These are phyloP conservation scores for Sambucus nigra DNA, from an alignment of 129 eudicot species.

Conservation along the genomic window DNA sequence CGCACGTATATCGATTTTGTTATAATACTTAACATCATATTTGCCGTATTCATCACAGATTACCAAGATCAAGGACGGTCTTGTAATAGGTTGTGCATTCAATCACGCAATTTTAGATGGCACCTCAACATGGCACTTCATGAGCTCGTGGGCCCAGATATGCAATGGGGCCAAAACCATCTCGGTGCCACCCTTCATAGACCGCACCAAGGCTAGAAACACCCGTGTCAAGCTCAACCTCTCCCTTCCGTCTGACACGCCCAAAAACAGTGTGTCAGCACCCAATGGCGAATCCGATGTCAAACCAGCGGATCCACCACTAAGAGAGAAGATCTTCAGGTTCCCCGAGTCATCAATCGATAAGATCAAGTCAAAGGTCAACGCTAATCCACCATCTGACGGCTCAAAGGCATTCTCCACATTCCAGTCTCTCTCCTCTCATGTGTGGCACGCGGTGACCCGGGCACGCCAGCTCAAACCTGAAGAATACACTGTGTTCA, in stretches of 20 bases:
- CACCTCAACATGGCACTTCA: conserved; percentile 97
- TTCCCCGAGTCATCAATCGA: conserved; percentile 79
- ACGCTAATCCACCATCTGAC: conserved; percentile 31
- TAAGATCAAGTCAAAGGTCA: conserved; percentile 49
- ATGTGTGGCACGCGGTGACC: conserved; percentile 87
- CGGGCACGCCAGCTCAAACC: conserved; percentile 78
- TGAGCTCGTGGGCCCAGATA: conserved; percentile 92
- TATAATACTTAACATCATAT: too few species aligned
- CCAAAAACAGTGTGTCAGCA: conserved; percentile 25
- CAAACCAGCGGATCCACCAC: conserved; percentile 22
- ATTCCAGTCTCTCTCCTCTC: conserved; percentile 86
- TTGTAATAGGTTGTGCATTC: conserved; percentile 82
- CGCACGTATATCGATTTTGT: too few species aligned
- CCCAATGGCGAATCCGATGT: conserved; percentile 20
- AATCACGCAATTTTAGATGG: conserved; percentile 93
- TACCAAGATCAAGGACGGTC: conserved; percentile 88
- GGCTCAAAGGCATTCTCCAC: conserved; percentile 77
- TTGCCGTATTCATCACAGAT: too few species aligned
- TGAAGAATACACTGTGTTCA: conserved; percentile 81
- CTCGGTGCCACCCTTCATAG: conserved; percentile 63
- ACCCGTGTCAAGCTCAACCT: conserved; percentile 80
- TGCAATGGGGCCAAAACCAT: conserved; percentile 65
- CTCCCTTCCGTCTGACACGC: conserved; percentile 51
- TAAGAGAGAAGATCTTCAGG: conserved; percentile 71
- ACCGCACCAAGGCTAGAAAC: conserved; percentile 86